These are phyloP conservation scores for Rhododendron kiyosumense DNA, from an alignment of 148 eudicot species.

Conservation along the genomic window DNA sequence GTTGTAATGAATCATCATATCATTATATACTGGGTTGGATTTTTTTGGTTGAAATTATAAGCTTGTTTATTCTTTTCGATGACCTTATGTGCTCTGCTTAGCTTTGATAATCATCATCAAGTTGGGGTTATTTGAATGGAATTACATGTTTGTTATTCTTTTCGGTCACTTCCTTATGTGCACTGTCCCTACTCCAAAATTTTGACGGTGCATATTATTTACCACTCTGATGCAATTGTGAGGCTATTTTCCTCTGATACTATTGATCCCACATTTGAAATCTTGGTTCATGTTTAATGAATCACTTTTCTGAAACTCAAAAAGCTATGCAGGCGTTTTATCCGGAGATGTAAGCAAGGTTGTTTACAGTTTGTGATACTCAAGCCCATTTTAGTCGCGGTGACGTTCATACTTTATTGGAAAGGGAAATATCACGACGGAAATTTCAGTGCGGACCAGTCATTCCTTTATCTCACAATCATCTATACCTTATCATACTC, in stretches of 20 bases:
- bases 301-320: conserved; percentile 8
- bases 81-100: background rate
- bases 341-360: conserved; percentile 96
- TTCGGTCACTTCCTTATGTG: background rate
- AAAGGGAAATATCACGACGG: conserved; percentile 94
- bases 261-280: background rate
- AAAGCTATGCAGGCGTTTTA: conserved; percentile 72
- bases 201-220: background rate
- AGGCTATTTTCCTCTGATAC: background rate
- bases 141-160: background rate
- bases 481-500: conserved; percentile 87
- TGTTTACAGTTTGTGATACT: conserved; percentile 96
- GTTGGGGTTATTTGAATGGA: background rate
- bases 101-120: background rate
- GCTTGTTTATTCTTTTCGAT: background rate
- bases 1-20: background rate
- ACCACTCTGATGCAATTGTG: background rate
- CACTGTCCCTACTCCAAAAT: background rate
- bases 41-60: background rate
- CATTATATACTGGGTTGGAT: background rate
- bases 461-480: conserved; percentile 90
- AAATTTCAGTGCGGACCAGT: conserved; percentile 75
- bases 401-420: conserved; percentile 78
- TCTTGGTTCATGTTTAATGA: conserved; percentile 3
- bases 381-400: conserved; percentile 77